Evolutionary conservation across 148 eudicot genomes (phyloP), one percentile per base, ranked within the genome.

Genomic region (Cornus florida): DNA sequence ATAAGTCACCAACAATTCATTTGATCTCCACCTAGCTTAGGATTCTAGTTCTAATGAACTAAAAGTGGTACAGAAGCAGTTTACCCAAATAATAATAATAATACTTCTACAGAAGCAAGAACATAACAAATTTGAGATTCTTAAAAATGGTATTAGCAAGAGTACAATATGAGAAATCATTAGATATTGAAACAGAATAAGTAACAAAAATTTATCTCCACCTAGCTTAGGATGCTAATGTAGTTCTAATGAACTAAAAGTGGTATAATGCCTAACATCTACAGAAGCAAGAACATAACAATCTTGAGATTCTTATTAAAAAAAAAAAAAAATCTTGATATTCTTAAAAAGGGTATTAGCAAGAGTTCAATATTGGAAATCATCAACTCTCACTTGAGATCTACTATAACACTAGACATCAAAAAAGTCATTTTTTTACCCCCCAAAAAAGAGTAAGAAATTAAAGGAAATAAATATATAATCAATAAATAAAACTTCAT

Each of bases 81-180:
- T 28, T 28, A 28, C 28, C 28, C 28, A 28, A 28, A 28, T 28
- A 28, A 28, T 28, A 28, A 28, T 28, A 28, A 4, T 43, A 43
- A 57, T 57, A 16, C 62, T 64, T 35, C 78, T 46, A 39, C 35
- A 39, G n/a, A 75, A 75, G 56, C 69, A 64, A 31, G 48, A 43
- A 43, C 48, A 43, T 0, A 22, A 1, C 43, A 65, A 53, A 3
- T 4, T 53, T 11, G 59, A 53, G 17, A 53, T 53, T 53, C 59
- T 53, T 5, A 53, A 16, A 43, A 53, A 53, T 12, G 59, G 59
- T 11, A 53, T 53, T 53, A 53, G 48, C 48, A 43, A 43, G 48
- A 43, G 48, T 43, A 43, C 48, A 43, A 4, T 7, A 39, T 39
- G 6, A 39, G 43, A 39, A 39, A 39, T 39, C 43, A 39, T 39